These are phyloP conservation scores for Diospyros lotus DNA, from an alignment of 148 eudicot genomes.

Conservation along the genomic window DNA sequence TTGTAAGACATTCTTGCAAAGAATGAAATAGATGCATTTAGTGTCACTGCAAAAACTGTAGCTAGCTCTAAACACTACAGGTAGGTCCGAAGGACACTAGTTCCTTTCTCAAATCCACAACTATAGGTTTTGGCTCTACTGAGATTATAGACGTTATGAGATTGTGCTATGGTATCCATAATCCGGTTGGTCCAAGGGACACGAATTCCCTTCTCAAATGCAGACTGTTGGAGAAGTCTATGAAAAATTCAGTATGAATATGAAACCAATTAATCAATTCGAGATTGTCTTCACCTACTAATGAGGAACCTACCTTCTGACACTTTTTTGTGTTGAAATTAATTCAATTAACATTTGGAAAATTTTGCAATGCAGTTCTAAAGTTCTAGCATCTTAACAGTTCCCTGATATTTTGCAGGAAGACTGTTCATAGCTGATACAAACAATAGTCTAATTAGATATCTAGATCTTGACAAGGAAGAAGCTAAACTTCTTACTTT, in stretches of 20 bases:
- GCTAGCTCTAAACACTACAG: background rate
- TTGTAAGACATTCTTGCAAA: background rate
- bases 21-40: background rate
- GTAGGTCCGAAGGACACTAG: too few relatives aligned
- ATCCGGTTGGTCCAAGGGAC: too few relatives aligned
- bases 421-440: constrained; percentile 81
- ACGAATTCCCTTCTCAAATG: too few relatives aligned
- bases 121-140: too few relatives aligned
- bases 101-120: too few relatives aligned
- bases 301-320: background rate
- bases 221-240: too few relatives aligned
- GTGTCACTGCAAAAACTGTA: background rate
- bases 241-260: background rate
- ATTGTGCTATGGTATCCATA: too few relatives aligned
- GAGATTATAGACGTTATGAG: too few relatives aligned
- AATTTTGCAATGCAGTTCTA: background rate
- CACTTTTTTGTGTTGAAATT: background rate
- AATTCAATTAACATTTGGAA: background rate
- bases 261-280: background rate
- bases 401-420: constrained; percentile 39
- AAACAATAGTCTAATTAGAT: constrained; percentile 78
- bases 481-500: constrained; percentile 55
- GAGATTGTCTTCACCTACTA: background rate
- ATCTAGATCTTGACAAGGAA: constrained; percentile 57
- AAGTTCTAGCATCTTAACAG: background rate